These are phyloP conservation scores for Sarcocystis neurona DNA, from an alignment of 169 alveolate genomes.

Conservation along the genomic window DNA sequence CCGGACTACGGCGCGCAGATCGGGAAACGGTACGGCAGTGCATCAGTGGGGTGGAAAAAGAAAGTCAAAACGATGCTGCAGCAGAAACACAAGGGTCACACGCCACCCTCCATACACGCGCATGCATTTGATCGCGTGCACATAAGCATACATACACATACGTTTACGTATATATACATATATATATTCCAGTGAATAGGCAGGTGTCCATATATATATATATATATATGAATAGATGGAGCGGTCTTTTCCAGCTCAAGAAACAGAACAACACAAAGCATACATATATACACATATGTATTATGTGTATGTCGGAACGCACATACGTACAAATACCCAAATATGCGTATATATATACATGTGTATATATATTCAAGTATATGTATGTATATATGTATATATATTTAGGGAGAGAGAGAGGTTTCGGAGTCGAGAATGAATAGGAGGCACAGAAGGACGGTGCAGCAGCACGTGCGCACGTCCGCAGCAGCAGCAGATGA, in stretches of 20 bases:
- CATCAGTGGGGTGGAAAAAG: slow-evolving; percentile 26
- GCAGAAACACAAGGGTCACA: not conserved
- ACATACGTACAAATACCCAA: not conserved
- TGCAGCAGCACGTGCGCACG: too few species aligned
- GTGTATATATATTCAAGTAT: not conserved
- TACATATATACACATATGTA: not conserved
- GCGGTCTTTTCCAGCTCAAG: too few species aligned
- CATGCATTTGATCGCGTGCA: not conserved
- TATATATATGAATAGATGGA: too few species aligned
- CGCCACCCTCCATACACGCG: not conserved
- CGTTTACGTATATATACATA: too few species aligned
- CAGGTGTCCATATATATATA: too few species aligned
- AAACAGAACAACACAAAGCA: not conserved
- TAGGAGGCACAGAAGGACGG: too few species aligned
- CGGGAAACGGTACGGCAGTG: slow-evolving; percentile 35
- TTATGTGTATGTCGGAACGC: not conserved
- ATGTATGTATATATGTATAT: too few species aligned
- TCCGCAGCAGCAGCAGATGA: too few species aligned
- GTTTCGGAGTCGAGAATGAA: too few species aligned
- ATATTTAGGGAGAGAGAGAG: too few species aligned
- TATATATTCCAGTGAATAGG: too few species aligned
- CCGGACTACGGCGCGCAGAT: not conserved
- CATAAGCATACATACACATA: too few species aligned
- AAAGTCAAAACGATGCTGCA: slow-evolving; percentile 17
- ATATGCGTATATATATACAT: not conserved